Evolutionary conservation across 176 grass and related monocot species (phyloP).

Genomic region (Echinochloa phyllopogon): DNA sequence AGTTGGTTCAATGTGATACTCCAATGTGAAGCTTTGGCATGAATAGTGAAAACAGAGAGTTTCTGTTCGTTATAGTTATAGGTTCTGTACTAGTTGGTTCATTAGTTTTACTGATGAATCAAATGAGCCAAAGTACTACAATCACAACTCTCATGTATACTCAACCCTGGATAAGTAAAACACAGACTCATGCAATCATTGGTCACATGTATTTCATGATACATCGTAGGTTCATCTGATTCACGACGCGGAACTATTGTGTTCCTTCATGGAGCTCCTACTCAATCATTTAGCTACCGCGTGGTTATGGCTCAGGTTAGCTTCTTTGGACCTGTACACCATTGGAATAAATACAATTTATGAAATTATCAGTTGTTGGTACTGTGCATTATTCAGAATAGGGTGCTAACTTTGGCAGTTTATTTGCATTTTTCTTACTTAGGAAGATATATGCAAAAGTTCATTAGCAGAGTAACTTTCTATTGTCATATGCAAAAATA

Average conservation of each 20-base stretch:
- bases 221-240: conserved; percentile 61
- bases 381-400: not conserved
- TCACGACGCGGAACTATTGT: conserved; percentile 70
- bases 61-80: not conserved
- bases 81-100: not conserved
- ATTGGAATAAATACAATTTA: not conserved
- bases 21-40: not conserved
- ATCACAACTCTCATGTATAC: not conserved
- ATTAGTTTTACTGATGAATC: conserved; percentile 12
- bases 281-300: conserved; percentile 91
- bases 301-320: conserved; percentile 90
- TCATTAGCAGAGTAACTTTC: not conserved
- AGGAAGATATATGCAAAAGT: not conserved
- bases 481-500: not conserved
- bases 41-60: not conserved
- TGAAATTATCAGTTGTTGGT: not conserved
- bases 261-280: conserved; percentile 95
- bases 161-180: not conserved
- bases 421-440: not conserved
- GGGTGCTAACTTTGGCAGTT: not conserved
- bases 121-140: not conserved
- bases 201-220: conserved; percentile 19
- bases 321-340: conserved; percentile 8
- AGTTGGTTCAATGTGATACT: too few species aligned
- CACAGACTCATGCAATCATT: conserved; percentile 3